Evolutionary conservation across 352 stramenopile species (phyloP).

Genomic region (Chrysophaeum taylorii): DNA sequence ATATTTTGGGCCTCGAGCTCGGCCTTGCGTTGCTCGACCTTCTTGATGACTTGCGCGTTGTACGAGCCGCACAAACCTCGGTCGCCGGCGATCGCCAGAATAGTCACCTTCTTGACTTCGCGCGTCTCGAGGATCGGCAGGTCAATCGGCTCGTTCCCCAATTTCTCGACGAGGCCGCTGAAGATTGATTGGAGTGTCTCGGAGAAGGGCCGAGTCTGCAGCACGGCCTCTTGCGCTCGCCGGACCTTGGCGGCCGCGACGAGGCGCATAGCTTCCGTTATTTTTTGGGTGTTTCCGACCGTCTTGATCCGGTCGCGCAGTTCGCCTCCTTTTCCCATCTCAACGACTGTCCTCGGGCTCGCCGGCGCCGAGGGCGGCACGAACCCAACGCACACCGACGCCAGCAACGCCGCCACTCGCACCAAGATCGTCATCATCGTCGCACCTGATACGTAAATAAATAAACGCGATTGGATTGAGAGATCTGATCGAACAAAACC

Average conservation of each 20-base stretch:
- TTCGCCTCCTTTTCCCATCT: constrained; percentile 1
- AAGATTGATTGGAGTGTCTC: constrained; percentile 70
- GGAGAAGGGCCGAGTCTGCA: constrained; percentile 62
- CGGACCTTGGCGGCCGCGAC: constrained; percentile 68
- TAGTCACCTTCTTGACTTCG: constrained; percentile 69
- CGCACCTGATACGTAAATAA: too few relatives aligned
- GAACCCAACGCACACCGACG: too few relatives aligned
- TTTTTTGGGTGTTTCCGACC: constrained; percentile 73
- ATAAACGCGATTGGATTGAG: too few relatives aligned
- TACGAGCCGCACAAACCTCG: constrained; percentile 67
- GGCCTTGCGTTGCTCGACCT: constrained; percentile 49
- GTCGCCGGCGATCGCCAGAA: constrained; percentile 59
- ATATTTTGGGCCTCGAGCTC: constrained; percentile 53
- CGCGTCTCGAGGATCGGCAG: constrained; percentile 61
- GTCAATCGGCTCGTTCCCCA: constrained; percentile 57
- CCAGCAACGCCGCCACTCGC: too few relatives aligned
- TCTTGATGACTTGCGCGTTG: constrained; percentile 72
- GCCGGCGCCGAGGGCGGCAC: too few relatives aligned
- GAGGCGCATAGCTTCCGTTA: constrained; percentile 72
- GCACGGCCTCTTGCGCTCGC: constrained; percentile 43
- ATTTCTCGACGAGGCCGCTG: constrained; percentile 51
- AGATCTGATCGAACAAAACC: too few relatives aligned
- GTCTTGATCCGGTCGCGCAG: constrained; percentile 52
- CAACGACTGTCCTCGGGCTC: too few relatives aligned
- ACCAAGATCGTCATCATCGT: too few relatives aligned